These are phyloP conservation scores for Chenopodium berlandieri DNA, from an alignment of 148 eudicot genomes.

Conservation along the genomic window DNA sequence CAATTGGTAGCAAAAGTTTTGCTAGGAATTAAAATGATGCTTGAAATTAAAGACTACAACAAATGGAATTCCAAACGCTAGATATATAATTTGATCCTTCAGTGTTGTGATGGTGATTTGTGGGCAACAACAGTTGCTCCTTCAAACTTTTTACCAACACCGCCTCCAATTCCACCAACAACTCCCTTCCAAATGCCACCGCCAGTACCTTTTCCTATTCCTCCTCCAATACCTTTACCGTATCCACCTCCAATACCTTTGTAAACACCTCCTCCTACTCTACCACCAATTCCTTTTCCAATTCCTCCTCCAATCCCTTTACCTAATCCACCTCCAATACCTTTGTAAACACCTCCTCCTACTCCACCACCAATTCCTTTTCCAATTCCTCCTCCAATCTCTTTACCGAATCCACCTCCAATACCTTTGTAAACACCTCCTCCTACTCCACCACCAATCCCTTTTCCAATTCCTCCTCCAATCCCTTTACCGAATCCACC, in stretches of 20 bases:
- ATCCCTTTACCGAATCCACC: constrained; percentile 7
- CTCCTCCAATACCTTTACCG: constrained; percentile 12
- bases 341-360: constrained; percentile 1
- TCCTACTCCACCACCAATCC: constrained; percentile 22
- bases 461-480: constrained; percentile 21
- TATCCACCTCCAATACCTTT: constrained; percentile 11
- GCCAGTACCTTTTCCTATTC: not conserved
- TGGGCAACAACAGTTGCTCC: not conserved
- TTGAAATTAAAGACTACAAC: not conserved
- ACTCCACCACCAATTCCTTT: constrained; percentile 10
- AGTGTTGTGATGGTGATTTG: not conserved
- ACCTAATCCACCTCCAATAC: constrained; percentile 12
- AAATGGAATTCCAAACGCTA: not conserved
- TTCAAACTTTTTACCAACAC: constrained; percentile 9
- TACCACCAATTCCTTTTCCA: constrained; percentile 17
- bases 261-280: constrained; percentile 1
- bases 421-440: not conserved
- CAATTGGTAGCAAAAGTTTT: constrained; percentile 6
- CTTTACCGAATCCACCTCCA: constrained; percentile 19
- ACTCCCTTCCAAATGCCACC: not conserved
- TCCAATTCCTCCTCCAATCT: constrained; percentile 19
- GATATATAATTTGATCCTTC: not conserved
- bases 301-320: constrained; percentile 19
- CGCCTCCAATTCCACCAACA: constrained; percentile 13
- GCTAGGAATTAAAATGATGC: not conserved